Conservation (phyloP, 2,329 filamentous ascomycete genomes). For the Fusarium falciforme region DNA sequence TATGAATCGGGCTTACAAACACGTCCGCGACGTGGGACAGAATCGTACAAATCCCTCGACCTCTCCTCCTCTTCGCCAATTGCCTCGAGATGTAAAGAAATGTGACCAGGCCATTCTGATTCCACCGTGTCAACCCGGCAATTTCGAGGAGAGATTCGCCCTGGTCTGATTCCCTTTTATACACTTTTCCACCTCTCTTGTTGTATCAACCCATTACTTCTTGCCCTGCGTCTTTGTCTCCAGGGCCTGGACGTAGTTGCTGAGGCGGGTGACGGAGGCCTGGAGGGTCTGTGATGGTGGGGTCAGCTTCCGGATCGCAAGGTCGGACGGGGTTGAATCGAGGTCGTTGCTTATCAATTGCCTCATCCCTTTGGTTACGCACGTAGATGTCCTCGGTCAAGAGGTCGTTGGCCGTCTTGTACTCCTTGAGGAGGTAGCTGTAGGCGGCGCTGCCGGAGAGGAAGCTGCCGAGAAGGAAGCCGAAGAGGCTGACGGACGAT, state of each 20-base stretch:
- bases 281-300: conserved; percentile 76
- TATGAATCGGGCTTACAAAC: conserved; percentile 18
- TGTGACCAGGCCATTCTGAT: conserved; percentile 16
- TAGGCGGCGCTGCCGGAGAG: conserved; percentile 85
- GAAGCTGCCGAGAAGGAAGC: conserved; percentile 88
- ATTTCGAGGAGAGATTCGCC: conserved; percentile 7
- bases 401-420: conserved; percentile 92
- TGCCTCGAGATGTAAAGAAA: conserved; percentile 13
- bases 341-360: conserved; percentile 1
- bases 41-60: conserved; percentile 23
- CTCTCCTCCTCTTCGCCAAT: conserved; percentile 5
- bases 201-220: conserved; percentile 66
- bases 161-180: conserved; percentile 24
- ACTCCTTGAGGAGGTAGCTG: conserved; percentile 93
- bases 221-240: conserved; percentile 84
- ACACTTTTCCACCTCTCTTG: conserved; percentile 23
- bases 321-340: not conserved
- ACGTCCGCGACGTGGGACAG: conserved; percentile 21
- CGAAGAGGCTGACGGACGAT: conserved; percentile 74
- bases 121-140: conserved; percentile 15
- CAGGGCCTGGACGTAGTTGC: conserved; percentile 82
- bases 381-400: conserved; percentile 97
- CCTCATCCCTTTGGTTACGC: conserved; percentile 56
- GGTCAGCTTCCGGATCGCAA: conserved; percentile 5
- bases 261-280: conserved; percentile 86